A percentile compares a stretch with the other conserved stretches of the same genome.
Evolutionary conservation across 2,329 filamentous ascomycete genomes (phyloP).

Genomic region (Sordariomycetes sp.): DNA sequence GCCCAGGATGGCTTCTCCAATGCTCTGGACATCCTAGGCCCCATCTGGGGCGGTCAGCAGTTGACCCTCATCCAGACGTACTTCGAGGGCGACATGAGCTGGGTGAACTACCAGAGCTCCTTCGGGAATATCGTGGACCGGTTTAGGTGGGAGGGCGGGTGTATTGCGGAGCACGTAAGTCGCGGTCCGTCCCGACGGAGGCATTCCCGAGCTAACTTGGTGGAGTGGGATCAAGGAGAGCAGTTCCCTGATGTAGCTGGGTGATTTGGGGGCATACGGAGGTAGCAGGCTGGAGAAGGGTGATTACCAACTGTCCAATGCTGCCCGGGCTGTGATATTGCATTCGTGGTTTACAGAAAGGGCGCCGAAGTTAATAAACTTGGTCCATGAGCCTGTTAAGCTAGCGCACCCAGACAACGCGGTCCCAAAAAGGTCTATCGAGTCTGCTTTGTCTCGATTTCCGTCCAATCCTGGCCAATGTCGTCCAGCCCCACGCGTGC

Average conservation of each 20-base stretch:
- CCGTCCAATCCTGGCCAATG: no score
- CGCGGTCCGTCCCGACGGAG: background rate
- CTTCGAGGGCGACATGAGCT: conserved; percentile 7
- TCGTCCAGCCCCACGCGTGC: no score
- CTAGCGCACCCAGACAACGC: no score
- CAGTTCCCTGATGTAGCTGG: background rate
- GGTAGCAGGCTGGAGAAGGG: no score
- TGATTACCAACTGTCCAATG: no score
- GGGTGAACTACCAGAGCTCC: conserved; percentile 9
- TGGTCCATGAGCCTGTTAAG: no score
- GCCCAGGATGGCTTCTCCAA: conserved; percentile 1
- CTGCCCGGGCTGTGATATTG: no score
- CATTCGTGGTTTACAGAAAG: no score
- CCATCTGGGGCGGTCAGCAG: background rate
- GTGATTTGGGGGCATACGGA: background rate
- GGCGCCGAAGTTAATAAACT: no score
- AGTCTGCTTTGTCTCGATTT: no score
- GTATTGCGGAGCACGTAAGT: conserved; percentile 11
- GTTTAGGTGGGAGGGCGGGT: conserved; percentile 10
- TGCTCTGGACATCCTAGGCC: conserved; percentile 1
- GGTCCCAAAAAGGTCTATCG: no score
- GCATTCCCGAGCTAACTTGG: background rate
- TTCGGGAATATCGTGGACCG: conserved; percentile 9
- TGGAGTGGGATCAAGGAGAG: background rate
- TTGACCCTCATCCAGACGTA: conserved; percentile 3